Evolutionary conservation across 306 rosid genomes (phyloP).

Genomic region (Vigna reflexopilosa): DNA sequence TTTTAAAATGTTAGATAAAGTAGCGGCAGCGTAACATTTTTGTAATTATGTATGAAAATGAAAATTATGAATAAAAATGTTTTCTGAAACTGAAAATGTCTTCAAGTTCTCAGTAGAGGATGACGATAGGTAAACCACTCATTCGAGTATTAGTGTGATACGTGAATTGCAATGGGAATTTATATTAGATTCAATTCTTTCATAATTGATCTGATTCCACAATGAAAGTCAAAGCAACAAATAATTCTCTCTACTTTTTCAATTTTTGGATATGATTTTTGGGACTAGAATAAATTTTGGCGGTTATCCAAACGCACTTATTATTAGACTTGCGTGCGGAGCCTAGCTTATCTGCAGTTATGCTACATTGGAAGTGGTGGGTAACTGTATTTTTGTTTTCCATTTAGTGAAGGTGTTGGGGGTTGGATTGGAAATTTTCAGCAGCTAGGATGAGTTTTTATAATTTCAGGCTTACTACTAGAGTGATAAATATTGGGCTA

Average conservation of each 20-base stretch:
- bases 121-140: not conserved
- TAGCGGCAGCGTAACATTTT: not conserved
- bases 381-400: not conserved
- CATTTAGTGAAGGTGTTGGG: conserved; percentile 28
- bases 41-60: not conserved
- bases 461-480: conserved; percentile 21
- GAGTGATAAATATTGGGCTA: conserved; percentile 13
- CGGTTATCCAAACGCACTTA: not conserved
- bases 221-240: no score
- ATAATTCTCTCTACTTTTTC: no score
- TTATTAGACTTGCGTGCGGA: not conserved
- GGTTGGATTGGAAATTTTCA: conserved; percentile 26
- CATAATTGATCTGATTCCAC: no score
- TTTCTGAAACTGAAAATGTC: not conserved
- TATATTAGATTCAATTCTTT: no score
- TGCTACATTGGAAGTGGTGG: conserved; percentile 3
- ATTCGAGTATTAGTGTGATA: conserved; percentile 3
- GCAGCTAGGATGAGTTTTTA: conserved; percentile 27
- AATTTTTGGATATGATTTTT: no score
- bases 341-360: conserved; percentile 7
- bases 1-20: not conserved
- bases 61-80: not conserved
- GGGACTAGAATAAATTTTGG: no score
- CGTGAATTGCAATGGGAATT: not conserved
- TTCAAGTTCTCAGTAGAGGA: conserved; percentile 10